Evolutionary conservation across 352 stramenopile genomes (phyloP).

Genomic region (Phytophthora boehmeriae): DNA sequence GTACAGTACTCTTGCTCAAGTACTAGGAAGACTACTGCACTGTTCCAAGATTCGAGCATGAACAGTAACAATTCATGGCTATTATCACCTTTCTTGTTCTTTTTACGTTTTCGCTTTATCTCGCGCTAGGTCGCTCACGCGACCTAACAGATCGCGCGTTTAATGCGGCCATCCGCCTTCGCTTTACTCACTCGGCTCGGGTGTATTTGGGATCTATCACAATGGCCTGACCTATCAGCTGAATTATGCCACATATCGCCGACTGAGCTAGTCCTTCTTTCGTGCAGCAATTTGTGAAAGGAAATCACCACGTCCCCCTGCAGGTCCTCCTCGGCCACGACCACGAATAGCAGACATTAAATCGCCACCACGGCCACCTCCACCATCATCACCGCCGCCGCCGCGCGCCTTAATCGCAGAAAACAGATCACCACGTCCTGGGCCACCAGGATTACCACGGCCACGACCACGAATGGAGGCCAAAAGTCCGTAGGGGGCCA

Average conservation of each 20-base stretch:
- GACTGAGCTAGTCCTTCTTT: conserved; percentile 53
- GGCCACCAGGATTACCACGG: conserved; percentile 46
- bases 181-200: conserved; percentile 8
- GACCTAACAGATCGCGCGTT: too few species aligned
- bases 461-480: conserved; percentile 63
- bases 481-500: conserved; percentile 55
- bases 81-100: conserved; percentile 16
- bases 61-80: neutral
- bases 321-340: conserved; percentile 43
- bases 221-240: conserved; percentile 15
- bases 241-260: neutral
- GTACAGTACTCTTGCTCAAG: too few species aligned
- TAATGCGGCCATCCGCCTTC: conserved; percentile 12
- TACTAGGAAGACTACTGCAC: too few species aligned
- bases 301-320: conserved; percentile 49
- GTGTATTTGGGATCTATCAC: conserved; percentile 28
- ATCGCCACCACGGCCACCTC: conserved; percentile 45
- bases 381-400: conserved; percentile 29
- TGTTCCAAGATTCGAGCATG: too few species aligned
- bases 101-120: conserved; percentile 27
- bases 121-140: conserved; percentile 1
- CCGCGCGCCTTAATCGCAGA: conserved; percentile 63
- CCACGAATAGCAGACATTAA: conserved; percentile 65
- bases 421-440: conserved; percentile 65
- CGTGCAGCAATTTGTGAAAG: conserved; percentile 64